Conservation (phyloP, 768 basidiomycete genomes). For the Auriculariales sp. region DNA sequence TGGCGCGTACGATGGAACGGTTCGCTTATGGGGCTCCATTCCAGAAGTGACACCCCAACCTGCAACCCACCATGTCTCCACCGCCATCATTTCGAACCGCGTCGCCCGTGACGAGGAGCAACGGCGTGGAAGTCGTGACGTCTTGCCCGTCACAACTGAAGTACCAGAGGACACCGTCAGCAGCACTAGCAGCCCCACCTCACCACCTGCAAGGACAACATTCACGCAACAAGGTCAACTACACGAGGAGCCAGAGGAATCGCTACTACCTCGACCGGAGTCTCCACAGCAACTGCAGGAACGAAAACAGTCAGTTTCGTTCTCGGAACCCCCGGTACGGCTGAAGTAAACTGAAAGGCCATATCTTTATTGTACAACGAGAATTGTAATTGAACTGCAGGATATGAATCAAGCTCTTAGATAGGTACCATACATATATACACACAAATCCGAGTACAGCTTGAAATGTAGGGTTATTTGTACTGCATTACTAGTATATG, state of each 20-base stretch:
- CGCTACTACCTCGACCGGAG: not conserved
- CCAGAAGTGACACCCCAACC: not conserved
- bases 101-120: no score
- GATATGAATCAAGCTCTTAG: no score
- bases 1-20: constrained; percentile 9
- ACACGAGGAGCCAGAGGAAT: not conserved
- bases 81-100: not conserved
- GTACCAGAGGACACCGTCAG: not conserved
- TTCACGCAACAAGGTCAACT: not conserved
- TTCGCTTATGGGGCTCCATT: constrained; percentile 8
- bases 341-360: no score
- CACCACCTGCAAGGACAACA: not conserved
- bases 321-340: no score
- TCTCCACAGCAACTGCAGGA: no score
- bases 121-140: not conserved
- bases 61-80: not conserved
- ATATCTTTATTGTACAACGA: no score
- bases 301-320: no score
- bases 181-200: not conserved
- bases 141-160: not conserved
- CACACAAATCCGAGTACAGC: no score
- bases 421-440: no score
- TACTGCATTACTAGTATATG: no score
- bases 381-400: no score
- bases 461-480: no score